Percentiles rank a stretch among this genome's conserved stretches.
phyloP scores from a whole-genome alignment of 1,284 basidiomycete genomes.

The Cerioporus squamosus region DNA sequence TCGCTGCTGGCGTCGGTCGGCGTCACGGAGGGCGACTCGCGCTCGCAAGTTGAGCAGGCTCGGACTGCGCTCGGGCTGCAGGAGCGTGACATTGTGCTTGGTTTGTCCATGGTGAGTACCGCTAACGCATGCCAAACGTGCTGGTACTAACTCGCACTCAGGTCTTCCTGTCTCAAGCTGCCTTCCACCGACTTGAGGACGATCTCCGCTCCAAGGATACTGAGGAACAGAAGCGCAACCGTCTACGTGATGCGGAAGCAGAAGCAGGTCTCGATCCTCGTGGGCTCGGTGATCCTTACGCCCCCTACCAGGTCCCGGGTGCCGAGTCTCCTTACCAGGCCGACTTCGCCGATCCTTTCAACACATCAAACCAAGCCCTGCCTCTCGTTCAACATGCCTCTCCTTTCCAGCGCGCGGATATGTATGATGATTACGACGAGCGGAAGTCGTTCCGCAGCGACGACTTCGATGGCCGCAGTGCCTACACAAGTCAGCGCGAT shows the following conservation, averaged over 20 bases:
- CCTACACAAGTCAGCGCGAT: slow-evolving; percentile 75
- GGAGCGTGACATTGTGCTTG: slow-evolving; percentile 81
- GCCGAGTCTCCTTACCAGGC: slow-evolving; percentile 54
- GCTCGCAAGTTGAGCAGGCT: slow-evolving; percentile 61
- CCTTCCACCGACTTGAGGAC: slow-evolving; percentile 93
- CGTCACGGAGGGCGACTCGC: slow-evolving; percentile 53
- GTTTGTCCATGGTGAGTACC: slow-evolving; percentile 73
- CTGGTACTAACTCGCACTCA: slow-evolving; percentile 36
- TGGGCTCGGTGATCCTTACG: slow-evolving; percentile 78
- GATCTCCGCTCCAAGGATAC: slow-evolving; percentile 81
- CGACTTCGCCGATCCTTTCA: slow-evolving; percentile 49
- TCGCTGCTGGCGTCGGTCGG: slow-evolving; percentile 57
- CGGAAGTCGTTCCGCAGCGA: slow-evolving; percentile 76
- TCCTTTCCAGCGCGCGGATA: slow-evolving; percentile 71
- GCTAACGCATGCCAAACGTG: neutral
- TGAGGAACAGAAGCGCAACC: slow-evolving; percentile 82
- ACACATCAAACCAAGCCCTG: slow-evolving; percentile 60
- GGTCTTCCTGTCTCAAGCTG: slow-evolving; percentile 89
- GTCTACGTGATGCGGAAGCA: slow-evolving; percentile 73
- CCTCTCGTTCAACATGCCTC: slow-evolving; percentile 83
- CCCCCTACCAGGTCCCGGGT: slow-evolving; percentile 64
- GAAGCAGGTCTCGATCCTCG: slow-evolving; percentile 70
- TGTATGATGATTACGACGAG: slow-evolving; percentile 82
- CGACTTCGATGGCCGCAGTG: slow-evolving; percentile 76
- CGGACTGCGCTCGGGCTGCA: slow-evolving; percentile 67